These are phyloP conservation scores for Entomortierella beljakovae DNA, from an alignment of 192 early-diverging fungal genomes.

Conservation along the genomic window DNA sequence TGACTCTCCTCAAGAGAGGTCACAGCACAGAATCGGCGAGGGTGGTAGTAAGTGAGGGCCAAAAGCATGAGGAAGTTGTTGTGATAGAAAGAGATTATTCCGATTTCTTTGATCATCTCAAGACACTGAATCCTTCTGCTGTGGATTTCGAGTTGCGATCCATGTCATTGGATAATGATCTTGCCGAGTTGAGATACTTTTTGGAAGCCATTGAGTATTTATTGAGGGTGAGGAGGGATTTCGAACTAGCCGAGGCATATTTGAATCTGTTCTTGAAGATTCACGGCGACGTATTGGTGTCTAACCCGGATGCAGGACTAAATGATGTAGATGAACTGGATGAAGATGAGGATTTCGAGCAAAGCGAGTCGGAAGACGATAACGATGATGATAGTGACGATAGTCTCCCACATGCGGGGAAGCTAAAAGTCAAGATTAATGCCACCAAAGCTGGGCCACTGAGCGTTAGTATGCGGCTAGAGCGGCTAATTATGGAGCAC, in stretches of 20 bases:
- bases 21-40: constrained; percentile 57
- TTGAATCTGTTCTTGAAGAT: constrained; percentile 83
- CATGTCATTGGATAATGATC: constrained; percentile 73
- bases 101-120: constrained; percentile 77
- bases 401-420: background rate
- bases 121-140: constrained; percentile 83
- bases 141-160: constrained; percentile 90
- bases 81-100: constrained; percentile 52
- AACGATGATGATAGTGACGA: constrained; percentile 40
- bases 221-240: constrained; percentile 78
- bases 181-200: constrained; percentile 72
- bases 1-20: constrained; percentile 64
- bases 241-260: constrained; percentile 88
- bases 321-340: constrained; percentile 52
- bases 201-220: constrained; percentile 71
- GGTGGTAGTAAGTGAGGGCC: constrained; percentile 6
- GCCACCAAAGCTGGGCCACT: constrained; percentile 44
- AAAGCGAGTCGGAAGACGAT: constrained; percentile 31
- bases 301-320: constrained; percentile 62
- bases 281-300: constrained; percentile 81
- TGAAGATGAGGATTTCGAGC: constrained; percentile 23
- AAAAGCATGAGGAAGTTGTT: constrained; percentile 3
- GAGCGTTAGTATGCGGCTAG: constrained; percentile 45
- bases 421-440: constrained; percentile 41
- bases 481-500: constrained; percentile 52